These are phyloP conservation scores for Acacia acuminata DNA, from an alignment of 306 rosid genomes.

Conservation along the genomic window DNA sequence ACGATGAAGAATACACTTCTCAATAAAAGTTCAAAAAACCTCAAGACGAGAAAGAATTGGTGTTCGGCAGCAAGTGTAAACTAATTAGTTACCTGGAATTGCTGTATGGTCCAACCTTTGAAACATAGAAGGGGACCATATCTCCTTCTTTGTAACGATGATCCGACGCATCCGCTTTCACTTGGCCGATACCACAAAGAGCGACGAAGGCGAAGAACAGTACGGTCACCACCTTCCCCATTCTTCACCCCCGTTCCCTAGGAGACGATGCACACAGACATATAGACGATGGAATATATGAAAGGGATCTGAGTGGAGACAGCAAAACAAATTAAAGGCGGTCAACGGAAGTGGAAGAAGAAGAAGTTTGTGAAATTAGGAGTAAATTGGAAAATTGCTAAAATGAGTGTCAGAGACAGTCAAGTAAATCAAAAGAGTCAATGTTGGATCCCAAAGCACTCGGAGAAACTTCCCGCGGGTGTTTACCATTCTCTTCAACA, in stretches of 20 bases:
- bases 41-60: not conserved
- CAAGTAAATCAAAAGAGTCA: not conserved
- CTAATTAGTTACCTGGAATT: slow-evolving; percentile 30
- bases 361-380: not conserved
- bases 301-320: not conserved
- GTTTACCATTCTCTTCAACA: not conserved
- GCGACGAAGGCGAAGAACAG: not conserved
- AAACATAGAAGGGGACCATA: slow-evolving; percentile 26
- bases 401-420: not conserved
- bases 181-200: slow-evolving; percentile 6
- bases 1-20: not conserved
- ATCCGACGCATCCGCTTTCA: slow-evolving; percentile 24
- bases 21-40: not conserved
- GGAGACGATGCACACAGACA: not conserved
- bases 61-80: not conserved
- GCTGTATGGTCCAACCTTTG: slow-evolving; percentile 31
- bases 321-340: not conserved
- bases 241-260: not conserved
- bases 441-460: not conserved
- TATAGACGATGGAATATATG: not conserved
- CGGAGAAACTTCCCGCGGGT: not conserved
- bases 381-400: not conserved
- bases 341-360: not conserved
- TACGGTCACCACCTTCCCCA: slow-evolving; percentile 11
- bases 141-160: slow-evolving; percentile 33